Conservation (phyloP, 495 filamentous ascomycete genomes). For the Filosporella fistucella region DNA sequence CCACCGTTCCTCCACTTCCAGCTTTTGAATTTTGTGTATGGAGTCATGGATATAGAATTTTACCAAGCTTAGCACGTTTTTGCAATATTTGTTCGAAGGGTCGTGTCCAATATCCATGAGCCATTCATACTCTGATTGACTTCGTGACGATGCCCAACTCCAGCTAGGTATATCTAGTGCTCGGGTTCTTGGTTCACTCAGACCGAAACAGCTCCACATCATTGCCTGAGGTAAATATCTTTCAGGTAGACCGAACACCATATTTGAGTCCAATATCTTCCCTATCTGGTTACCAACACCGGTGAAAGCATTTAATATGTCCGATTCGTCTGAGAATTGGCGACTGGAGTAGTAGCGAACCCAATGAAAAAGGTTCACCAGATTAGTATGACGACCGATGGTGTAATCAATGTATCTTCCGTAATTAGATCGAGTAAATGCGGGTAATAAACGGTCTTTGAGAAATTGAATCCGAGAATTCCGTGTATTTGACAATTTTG, state of each 20-base stretch:
- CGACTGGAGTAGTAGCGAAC: background rate
- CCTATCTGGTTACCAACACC: background rate
- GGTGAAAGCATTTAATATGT: background rate
- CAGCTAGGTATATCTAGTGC: background rate
- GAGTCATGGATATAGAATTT: background rate
- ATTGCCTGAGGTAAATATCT: background rate
- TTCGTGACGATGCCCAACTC: background rate
- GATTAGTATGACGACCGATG: no score
- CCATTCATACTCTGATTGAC: background rate
- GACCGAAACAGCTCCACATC: background rate
- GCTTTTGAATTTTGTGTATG: background rate
- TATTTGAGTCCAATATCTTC: background rate
- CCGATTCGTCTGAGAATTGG: background rate
- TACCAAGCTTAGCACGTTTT: background rate
- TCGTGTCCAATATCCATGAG: background rate
- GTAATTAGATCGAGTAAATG: no score
- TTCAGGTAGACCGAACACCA: background rate
- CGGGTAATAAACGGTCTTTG: no score
- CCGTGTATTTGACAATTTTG: no score
- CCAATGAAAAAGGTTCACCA: no score
- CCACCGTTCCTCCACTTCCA: background rate
- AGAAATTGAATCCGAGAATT: no score
- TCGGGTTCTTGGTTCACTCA: background rate
- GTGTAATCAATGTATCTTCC: no score
- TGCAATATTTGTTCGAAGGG: background rate